These are phyloP conservation scores for Psilocybe cyanescens DNA, from an alignment of 768 basidiomycete genomes.

Conservation along the genomic window DNA sequence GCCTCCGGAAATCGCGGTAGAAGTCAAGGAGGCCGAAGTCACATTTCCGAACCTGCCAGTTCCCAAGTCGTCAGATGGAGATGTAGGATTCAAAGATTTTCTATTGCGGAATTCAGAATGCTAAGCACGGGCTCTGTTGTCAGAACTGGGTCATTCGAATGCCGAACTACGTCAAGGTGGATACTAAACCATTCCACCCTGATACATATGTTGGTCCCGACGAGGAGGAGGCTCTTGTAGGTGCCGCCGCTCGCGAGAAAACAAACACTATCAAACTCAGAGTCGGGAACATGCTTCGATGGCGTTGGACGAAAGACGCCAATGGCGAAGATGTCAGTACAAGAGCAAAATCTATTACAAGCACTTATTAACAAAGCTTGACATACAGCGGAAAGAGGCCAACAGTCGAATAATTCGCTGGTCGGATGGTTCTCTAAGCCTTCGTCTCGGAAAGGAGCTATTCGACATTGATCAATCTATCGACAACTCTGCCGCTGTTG, in stretches of 20 bases:
- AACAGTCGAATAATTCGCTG: constrained; percentile 92
- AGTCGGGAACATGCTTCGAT: constrained; percentile 93
- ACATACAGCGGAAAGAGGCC: constrained; percentile 73
- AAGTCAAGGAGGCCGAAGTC: constrained; percentile 70
- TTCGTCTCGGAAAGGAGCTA: constrained; percentile 91
- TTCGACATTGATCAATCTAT: constrained; percentile 87
- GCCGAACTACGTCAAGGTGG: constrained; percentile 92
- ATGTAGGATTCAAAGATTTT: constrained; percentile 52
- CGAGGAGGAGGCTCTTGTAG: constrained; percentile 60
- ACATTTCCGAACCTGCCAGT: constrained; percentile 88
- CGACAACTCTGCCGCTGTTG: constrained; percentile 72
- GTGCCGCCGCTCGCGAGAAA: constrained; percentile 70
- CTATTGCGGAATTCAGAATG: constrained; percentile 4
- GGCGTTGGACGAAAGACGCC: constrained; percentile 89
- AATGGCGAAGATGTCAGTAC: constrained; percentile 74
- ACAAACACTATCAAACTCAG: constrained; percentile 86
- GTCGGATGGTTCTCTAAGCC: constrained; percentile 93
- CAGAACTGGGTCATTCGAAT: constrained; percentile 92
- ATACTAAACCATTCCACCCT: constrained; percentile 88
- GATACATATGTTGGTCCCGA: constrained; percentile 85
- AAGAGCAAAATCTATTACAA: background rate
- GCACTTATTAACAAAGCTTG: background rate
- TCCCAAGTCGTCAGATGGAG: constrained; percentile 78
- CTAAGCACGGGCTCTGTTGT: constrained; percentile 3
- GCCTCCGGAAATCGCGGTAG: constrained; percentile 55